Conservation (phyloP, 2,329 filamentous ascomycete genomes). For the Venturia carpophila region DNA sequence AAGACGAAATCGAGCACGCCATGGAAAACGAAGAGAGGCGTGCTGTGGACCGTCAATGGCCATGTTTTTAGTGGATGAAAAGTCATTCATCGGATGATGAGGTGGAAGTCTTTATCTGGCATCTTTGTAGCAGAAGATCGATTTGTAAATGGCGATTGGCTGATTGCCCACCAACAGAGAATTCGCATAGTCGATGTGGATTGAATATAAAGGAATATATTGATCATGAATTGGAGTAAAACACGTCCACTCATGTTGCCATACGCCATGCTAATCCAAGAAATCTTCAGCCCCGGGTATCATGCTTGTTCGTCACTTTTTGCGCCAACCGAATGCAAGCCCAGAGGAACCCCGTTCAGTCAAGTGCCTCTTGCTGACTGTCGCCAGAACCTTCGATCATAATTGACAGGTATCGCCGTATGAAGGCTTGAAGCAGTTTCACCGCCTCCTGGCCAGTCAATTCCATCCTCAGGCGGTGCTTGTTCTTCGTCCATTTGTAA, state of each 20-base stretch:
- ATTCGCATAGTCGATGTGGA: background rate
- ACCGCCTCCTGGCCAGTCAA: conserved; percentile 24
- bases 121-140: background rate
- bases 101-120: background rate
- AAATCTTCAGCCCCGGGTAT: background rate
- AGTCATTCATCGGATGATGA: background rate
- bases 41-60: background rate
- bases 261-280: conserved; percentile 8
- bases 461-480: conserved; percentile 22
- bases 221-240: background rate
- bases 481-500: conserved; percentile 39
- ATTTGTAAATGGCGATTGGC: background rate
- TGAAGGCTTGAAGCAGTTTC: conserved; percentile 12
- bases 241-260: background rate
- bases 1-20: background rate
- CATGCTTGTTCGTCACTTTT: background rate
- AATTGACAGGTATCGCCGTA: conserved; percentile 46
- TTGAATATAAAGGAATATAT: background rate
- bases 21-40: no score
- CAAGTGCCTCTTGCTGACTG: conserved; percentile 33
- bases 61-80: background rate
- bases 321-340: background rate
- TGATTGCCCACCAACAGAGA: background rate
- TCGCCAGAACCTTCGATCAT: conserved; percentile 52
- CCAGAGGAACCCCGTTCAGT: background rate